Conservation (phyloP, 352 stramenopile species). For the Pythium plurisporium region DNA sequence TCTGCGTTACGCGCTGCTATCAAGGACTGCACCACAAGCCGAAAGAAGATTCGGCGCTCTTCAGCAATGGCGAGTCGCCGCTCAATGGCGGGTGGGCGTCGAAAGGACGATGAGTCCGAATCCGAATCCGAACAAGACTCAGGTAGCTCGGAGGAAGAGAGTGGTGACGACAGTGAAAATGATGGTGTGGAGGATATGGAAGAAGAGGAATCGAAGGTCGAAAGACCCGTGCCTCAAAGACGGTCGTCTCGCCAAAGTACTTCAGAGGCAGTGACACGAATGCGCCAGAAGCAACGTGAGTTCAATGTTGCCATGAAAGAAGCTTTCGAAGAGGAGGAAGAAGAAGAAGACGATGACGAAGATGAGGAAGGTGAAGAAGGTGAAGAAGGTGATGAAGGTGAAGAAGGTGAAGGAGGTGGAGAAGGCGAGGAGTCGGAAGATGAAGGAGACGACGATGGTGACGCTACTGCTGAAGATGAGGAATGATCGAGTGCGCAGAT, state of each 20-base stretch:
- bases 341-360: slow-evolving; percentile 18
- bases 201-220: neutral
- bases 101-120: slow-evolving; percentile 16
- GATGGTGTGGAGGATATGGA: neutral
- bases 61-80: slow-evolving; percentile 19
- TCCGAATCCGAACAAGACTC: slow-evolving; percentile 10
- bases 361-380: slow-evolving; percentile 3
- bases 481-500: slow-evolving; percentile 17
- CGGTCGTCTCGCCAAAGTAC: slow-evolving; percentile 53
- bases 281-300: slow-evolving; percentile 50
- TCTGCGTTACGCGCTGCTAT: slow-evolving; percentile 34
- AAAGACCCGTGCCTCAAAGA: slow-evolving; percentile 25
- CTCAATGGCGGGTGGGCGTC: slow-evolving; percentile 23
- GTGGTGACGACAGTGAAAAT: slow-evolving; percentile 14
- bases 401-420: too few relatives aligned
- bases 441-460: neutral
- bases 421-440: slow-evolving; percentile 25
- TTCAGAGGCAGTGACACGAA: slow-evolving; percentile 48
- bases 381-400: neutral
- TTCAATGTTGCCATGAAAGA: slow-evolving; percentile 57
- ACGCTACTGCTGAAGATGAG: slow-evolving; percentile 23
- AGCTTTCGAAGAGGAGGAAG: slow-evolving; percentile 39
- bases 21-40: slow-evolving; percentile 23
- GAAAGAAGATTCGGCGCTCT: slow-evolving; percentile 27
- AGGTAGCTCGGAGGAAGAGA: slow-evolving; percentile 1